Evolutionary conservation across 2,329 filamentous ascomycete species (phyloP).

Genomic region (Cytospora paraplurivora): DNA sequence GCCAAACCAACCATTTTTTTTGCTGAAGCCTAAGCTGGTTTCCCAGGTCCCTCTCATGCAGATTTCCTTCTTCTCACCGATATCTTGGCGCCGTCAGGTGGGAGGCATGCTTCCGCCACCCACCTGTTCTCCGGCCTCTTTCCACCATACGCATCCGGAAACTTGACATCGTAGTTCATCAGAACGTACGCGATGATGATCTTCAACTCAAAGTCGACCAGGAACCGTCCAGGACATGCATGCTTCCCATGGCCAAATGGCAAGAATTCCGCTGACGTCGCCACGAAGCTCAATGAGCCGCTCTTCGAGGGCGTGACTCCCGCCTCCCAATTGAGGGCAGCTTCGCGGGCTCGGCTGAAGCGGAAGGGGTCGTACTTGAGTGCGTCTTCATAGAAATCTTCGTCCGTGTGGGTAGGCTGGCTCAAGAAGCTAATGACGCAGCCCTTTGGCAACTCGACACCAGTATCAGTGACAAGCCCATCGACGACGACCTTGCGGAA

Average conservation of each 20-base stretch:
- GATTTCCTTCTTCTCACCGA: constrained; percentile 11
- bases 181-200: constrained; percentile 35
- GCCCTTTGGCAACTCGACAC: constrained; percentile 38
- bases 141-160: constrained; percentile 36
- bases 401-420: constrained; percentile 37
- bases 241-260: constrained; percentile 44
- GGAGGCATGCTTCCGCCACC: constrained; percentile 20
- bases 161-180: constrained; percentile 34
- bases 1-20: too few species aligned
- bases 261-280: constrained; percentile 32
- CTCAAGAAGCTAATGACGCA: constrained; percentile 39
- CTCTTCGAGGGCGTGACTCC: constrained; percentile 24
- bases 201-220: constrained; percentile 45
- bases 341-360: constrained; percentile 39
- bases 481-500: constrained; percentile 37
- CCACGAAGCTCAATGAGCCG: constrained; percentile 28
- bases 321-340: constrained; percentile 31
- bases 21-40: too few species aligned
- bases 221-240: constrained; percentile 45
- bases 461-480: constrained; percentile 38
- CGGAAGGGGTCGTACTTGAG: constrained; percentile 46
- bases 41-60: too few species aligned
- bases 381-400: constrained; percentile 39
- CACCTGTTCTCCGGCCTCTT: constrained; percentile 21
- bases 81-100: constrained; percentile 22